These are phyloP conservation scores for Tulasnella sp. DNA, from an alignment of 768 basidiomycete species.

Conservation along the genomic window DNA sequence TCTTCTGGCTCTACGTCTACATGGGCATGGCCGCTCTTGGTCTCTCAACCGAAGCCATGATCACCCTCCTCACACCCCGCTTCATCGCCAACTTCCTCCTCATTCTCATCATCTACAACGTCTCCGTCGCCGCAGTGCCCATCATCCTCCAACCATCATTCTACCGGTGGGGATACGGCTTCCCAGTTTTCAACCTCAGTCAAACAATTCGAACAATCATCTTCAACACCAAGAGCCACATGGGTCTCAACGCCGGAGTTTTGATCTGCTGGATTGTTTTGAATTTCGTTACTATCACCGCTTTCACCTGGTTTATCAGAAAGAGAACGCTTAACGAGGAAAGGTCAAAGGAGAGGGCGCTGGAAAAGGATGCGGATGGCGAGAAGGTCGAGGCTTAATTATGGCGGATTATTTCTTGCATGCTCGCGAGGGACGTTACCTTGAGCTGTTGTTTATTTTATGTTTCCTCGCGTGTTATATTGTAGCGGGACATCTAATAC, in stretches of 20 bases:
- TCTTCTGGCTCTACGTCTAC: slow-evolving; percentile 38
- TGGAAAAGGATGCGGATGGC: neutral
- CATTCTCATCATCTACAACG: slow-evolving; percentile 50
- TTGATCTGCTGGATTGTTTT: slow-evolving; percentile 36
- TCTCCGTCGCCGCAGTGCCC: slow-evolving; percentile 46
- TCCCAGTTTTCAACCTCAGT: slow-evolving; percentile 69
- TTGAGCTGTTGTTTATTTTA: neutral
- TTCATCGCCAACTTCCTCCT: slow-evolving; percentile 40
- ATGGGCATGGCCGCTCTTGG: slow-evolving; percentile 38
- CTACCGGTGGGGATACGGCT: slow-evolving; percentile 34
- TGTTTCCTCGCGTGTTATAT: neutral
- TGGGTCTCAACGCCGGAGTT: slow-evolving; percentile 37
- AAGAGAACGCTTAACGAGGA: slow-evolving; percentile 7
- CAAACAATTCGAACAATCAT: slow-evolving; percentile 57
- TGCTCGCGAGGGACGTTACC: neutral
- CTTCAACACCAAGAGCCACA: slow-evolving; percentile 58
- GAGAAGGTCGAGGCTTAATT: neutral
- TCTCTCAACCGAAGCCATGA: slow-evolving; percentile 38
- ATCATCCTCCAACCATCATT: slow-evolving; percentile 43
- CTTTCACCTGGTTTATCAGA: slow-evolving; percentile 20
- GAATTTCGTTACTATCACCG: neutral
- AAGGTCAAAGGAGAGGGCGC: neutral
- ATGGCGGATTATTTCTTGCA: neutral
- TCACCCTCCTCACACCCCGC: slow-evolving; percentile 38
- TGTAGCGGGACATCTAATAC: neutral